Percentiles rank a stretch among this genome's conserved stretches.
Evolutionary conservation across 176 grass and related monocot species (phyloP).

Genomic region (Carex myosuroides): DNA sequence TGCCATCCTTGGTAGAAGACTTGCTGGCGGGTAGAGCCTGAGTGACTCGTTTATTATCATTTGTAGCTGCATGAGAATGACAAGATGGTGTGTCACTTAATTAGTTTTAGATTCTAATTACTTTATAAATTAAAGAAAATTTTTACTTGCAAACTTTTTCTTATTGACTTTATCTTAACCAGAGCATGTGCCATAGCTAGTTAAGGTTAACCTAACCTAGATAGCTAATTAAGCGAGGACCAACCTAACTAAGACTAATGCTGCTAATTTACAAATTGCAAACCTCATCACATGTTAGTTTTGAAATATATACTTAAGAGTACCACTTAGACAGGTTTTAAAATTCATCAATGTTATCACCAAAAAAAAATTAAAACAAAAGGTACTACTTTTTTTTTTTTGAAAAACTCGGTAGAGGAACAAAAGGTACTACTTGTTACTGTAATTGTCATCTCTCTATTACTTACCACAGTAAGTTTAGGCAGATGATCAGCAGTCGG

Average conservation of each 20-base stretch:
- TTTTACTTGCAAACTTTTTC: background rate
- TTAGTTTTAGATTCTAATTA: background rate
- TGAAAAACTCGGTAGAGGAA: no score
- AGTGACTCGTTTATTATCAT: constrained; percentile 97
- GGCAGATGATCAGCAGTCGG: constrained; percentile 61
- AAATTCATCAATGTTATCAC: background rate
- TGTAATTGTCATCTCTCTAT: background rate
- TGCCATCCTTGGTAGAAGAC: constrained; percentile 78
- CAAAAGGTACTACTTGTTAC: background rate
- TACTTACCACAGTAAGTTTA: constrained; percentile 64
- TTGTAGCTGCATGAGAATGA: constrained; percentile 46
- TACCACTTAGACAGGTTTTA: background rate
- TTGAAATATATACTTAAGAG: background rate
- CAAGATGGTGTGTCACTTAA: background rate
- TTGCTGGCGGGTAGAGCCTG: constrained; percentile 80
- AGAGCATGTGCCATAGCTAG: background rate
- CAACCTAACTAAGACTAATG: background rate
- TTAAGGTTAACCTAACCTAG: background rate
- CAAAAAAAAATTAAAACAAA: background rate
- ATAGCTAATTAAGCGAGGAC: background rate
- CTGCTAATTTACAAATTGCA: background rate
- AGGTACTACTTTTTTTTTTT: no score
- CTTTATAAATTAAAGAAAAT: background rate
- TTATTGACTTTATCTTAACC: background rate
- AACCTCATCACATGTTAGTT: background rate